A percentile compares a stretch with the other conserved stretches of the same genome.
Conservation (phyloP, 257 asterid genomes). For the Solanum dulcamara region DNA sequence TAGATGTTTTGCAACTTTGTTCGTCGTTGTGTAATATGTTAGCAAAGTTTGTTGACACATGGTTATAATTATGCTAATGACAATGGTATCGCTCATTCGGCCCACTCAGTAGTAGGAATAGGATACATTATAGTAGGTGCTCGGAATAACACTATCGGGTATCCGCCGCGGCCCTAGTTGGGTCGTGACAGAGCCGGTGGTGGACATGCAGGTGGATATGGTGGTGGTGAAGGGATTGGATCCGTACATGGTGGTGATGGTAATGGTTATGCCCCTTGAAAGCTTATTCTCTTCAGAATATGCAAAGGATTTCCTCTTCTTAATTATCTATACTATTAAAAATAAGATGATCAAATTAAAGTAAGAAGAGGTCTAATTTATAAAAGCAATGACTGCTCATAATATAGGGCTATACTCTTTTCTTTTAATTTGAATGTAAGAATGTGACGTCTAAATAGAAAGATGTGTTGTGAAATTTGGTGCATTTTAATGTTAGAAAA, state of each 20-base stretch:
- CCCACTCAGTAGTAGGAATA: too few species aligned
- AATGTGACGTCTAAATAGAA: background rate
- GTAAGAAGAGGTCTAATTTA: background rate
- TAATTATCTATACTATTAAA: background rate
- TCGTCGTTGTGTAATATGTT: too few species aligned
- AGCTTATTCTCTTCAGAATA: background rate
- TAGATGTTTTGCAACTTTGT: too few species aligned
- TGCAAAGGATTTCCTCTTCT: background rate
- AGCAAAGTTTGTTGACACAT: too few species aligned
- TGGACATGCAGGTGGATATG: background rate
- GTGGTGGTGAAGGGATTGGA: background rate
- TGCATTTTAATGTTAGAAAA: background rate
- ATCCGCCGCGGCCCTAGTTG: too few species aligned
- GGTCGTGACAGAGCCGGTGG: too few species aligned
- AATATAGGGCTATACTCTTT: background rate
- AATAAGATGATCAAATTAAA: background rate
- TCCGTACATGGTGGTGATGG: slow-evolving; percentile 28
- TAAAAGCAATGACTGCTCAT: background rate
- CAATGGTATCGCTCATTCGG: too few species aligned
- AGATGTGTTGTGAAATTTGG: background rate
- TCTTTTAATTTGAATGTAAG: background rate
- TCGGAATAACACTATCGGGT: too few species aligned
- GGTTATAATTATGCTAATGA: too few species aligned
- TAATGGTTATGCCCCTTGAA: slow-evolving; percentile 36
- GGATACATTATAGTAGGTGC: too few species aligned